phyloP scores from a whole-genome alignment of 495 filamentous ascomycete genomes.

The Lasiosphaeria hispida region DNA sequence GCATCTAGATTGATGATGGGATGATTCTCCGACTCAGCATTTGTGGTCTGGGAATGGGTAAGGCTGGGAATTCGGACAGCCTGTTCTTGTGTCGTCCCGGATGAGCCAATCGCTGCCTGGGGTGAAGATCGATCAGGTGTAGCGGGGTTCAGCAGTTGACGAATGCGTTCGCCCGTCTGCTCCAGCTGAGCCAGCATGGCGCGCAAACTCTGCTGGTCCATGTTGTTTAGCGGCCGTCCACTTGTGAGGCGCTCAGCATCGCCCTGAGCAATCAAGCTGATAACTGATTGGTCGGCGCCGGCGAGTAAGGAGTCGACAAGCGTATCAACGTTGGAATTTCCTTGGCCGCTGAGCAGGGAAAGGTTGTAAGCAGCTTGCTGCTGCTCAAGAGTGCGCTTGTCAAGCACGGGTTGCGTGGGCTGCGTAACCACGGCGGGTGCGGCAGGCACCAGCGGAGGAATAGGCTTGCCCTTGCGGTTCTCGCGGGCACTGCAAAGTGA shows the following conservation, averaged over 20 bases:
- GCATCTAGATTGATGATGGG: slow-evolving; percentile 2
- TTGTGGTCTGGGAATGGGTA: slow-evolving; percentile 19
- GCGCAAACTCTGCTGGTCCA: slow-evolving; percentile 34
- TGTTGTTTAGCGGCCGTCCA: slow-evolving; percentile 16
- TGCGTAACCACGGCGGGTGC: slow-evolving; percentile 2
- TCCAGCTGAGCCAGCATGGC: slow-evolving; percentile 36
- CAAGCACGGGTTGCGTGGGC: slow-evolving; percentile 10
- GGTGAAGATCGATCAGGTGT: slow-evolving; percentile 1
- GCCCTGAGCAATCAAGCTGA: slow-evolving; percentile 37
- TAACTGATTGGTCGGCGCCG: slow-evolving; percentile 22
- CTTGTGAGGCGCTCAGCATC: slow-evolving; percentile 28
- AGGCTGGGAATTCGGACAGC: slow-evolving; percentile 18
- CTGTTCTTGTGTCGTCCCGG: slow-evolving; percentile 7
- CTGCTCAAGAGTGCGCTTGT: slow-evolving; percentile 33
- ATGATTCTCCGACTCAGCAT: slow-evolving; percentile 15
- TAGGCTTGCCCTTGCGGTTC: slow-evolving; percentile 32
- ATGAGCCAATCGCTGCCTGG: neutral
- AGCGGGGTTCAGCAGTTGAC: slow-evolving; percentile 12
- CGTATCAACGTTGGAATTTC: slow-evolving; percentile 29
- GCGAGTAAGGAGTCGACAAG: slow-evolving; percentile 43
- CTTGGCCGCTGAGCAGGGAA: slow-evolving; percentile 40
- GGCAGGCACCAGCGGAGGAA: slow-evolving; percentile 18
- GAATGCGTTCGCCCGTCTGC: slow-evolving; percentile 13
- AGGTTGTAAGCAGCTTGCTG: slow-evolving; percentile 58
- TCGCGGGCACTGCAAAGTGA: slow-evolving; percentile 27